Conservation (phyloP, 495 filamentous ascomycete genomes). For the Staphylotrichum longicolle region DNA sequence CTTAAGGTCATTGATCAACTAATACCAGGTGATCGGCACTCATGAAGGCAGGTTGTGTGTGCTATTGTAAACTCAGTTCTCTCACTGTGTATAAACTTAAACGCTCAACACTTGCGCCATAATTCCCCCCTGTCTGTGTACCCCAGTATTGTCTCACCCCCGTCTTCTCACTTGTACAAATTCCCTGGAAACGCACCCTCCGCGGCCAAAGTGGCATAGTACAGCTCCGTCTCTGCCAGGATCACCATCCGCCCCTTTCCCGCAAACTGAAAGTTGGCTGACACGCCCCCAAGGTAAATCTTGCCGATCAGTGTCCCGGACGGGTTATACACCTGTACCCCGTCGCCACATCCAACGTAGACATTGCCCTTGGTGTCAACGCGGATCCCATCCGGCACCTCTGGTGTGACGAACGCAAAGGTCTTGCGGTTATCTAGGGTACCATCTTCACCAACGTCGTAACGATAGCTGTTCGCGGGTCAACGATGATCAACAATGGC, state of each 20-base stretch:
- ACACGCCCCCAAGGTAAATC: slow-evolving; percentile 46
- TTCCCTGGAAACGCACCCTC: slow-evolving; percentile 36
- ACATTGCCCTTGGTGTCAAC: slow-evolving; percentile 59
- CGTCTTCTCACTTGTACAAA: too few relatives aligned
- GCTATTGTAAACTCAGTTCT: too few relatives aligned
- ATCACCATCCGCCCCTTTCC: slow-evolving; percentile 54
- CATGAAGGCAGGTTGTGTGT: too few relatives aligned
- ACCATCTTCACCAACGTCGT: slow-evolving; percentile 40
- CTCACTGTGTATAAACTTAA: too few relatives aligned
- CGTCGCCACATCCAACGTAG: slow-evolving; percentile 59
- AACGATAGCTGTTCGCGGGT: slow-evolving; percentile 39
- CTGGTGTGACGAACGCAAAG: slow-evolving; percentile 56
- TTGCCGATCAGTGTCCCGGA: slow-evolving; percentile 59
- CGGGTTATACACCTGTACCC: slow-evolving; percentile 60
- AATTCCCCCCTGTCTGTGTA: too few relatives aligned
- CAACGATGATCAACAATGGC: too few relatives aligned
- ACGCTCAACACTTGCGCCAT: too few relatives aligned
- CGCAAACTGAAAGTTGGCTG: slow-evolving; percentile 59
- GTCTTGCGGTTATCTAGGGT: slow-evolving; percentile 47
- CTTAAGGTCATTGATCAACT: too few relatives aligned
- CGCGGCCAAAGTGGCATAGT: slow-evolving; percentile 47
- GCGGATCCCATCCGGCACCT: slow-evolving; percentile 61
- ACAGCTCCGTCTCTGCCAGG: slow-evolving; percentile 49
- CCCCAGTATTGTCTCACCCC: too few relatives aligned
- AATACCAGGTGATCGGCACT: too few relatives aligned